Conservation (phyloP, 805 yeast genomes). For the Pichia exigua region DNA sequence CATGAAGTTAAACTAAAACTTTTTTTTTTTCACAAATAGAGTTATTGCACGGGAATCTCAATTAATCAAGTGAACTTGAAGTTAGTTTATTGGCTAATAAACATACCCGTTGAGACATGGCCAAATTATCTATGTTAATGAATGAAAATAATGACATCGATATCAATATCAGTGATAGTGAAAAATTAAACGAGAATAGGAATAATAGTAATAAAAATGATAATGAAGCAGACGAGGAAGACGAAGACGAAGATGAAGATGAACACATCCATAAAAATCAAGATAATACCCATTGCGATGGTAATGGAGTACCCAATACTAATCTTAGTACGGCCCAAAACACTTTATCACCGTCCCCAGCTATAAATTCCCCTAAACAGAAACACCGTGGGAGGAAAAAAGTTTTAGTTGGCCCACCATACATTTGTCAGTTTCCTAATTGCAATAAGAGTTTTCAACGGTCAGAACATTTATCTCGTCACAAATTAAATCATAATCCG, state of each 20-base stretch:
- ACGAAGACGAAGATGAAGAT: neutral
- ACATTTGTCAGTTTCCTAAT: conserved; percentile 35
- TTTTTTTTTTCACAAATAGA: no score
- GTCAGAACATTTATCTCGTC: conserved; percentile 58
- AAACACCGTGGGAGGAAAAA: conserved; percentile 13
- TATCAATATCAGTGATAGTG: neutral
- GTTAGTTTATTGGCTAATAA: neutral
- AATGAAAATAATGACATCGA: conserved; percentile 1
- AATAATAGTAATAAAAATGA: neutral
- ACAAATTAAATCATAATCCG: conserved; percentile 53
- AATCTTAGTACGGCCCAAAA: no score
- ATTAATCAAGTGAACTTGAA: no score
- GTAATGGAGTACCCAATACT: neutral
- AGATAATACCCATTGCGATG: neutral
- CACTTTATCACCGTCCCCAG: neutral
- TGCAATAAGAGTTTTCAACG: conserved; percentile 53
- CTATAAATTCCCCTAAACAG: neutral
- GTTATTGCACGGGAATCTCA: no score
- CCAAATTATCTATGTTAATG: conserved; percentile 11
- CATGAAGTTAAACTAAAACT: no score
- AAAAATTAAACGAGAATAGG: neutral
- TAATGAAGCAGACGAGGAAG: neutral
- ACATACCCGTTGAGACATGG: neutral
- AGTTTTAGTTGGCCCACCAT: conserved; percentile 23
- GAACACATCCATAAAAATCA: no score